Conservation (phyloP, 2,329 filamentous ascomycete species). For the Capronia coronata region DNA sequence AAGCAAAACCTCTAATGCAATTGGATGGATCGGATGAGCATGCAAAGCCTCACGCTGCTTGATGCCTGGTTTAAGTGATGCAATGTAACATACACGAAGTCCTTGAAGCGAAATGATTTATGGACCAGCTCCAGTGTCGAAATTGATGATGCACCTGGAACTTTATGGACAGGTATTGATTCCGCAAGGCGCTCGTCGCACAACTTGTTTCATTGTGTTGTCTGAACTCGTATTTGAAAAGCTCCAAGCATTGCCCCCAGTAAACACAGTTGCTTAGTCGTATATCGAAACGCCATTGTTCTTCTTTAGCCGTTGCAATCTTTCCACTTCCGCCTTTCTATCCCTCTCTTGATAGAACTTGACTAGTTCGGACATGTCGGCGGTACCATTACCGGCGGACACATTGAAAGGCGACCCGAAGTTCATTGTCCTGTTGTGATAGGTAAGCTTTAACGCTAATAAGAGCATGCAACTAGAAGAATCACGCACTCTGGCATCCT, state of each 20-base stretch:
- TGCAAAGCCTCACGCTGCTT: not conserved
- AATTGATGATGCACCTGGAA: not conserved
- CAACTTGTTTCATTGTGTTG: constrained; percentile 1
- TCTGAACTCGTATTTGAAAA: constrained; percentile 19
- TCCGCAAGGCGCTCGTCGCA: not conserved
- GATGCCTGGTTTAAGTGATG: not conserved
- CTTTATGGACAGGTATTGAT: not conserved
- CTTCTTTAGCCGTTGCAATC: constrained; percentile 41
- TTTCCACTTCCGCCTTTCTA: constrained; percentile 51
- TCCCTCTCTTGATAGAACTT: constrained; percentile 57
- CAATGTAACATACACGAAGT: not conserved
- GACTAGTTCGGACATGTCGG: constrained; percentile 54
- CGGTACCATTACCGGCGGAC: constrained; percentile 51
- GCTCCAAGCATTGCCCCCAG: not conserved
- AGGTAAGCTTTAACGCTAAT: constrained; percentile 6
- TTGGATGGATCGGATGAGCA: not conserved
- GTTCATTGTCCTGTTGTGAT: constrained; percentile 52
- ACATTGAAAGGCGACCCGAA: constrained; percentile 58
- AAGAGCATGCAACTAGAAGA: constrained; percentile 16
- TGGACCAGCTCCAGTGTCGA: not conserved
- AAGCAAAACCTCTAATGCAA: constrained; percentile 12
- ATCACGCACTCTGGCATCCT: constrained; percentile 57
- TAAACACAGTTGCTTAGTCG: constrained; percentile 32
- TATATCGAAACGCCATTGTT: constrained; percentile 41
- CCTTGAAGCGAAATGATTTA: not conserved